A percentile compares a stretch with the other conserved stretches of the same genome.
phyloP scores from a whole-genome alignment of 768 basidiomycete genomes.

The Cystobasidium tubakii region DNA sequence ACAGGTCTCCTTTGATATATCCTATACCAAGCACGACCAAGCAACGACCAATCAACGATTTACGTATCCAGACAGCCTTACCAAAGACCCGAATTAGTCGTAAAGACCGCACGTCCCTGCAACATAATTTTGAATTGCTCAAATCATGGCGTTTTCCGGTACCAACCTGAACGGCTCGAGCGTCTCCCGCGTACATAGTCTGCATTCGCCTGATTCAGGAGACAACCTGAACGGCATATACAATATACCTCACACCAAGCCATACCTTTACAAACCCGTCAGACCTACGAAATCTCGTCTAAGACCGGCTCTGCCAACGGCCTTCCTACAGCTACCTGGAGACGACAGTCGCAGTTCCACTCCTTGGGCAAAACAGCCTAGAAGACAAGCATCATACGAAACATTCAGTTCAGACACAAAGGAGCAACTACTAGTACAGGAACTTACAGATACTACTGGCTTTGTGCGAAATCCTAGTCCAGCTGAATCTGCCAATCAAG shows the following conservation, averaged over 20 bases:
- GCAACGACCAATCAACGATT: background rate
- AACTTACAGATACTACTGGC: background rate
- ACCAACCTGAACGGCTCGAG: background rate
- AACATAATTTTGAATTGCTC: background rate
- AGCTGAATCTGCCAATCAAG: background rate
- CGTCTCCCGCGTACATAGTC: background rate
- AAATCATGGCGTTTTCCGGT: background rate
- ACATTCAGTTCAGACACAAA: background rate
- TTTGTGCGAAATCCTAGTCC: background rate
- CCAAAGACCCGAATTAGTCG: background rate
- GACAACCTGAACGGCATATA: background rate
- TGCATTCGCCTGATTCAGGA: background rate
- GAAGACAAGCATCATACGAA: background rate
- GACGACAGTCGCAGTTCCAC: background rate
- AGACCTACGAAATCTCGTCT: background rate
- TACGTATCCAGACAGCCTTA: background rate
- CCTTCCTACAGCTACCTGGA: conserved; percentile 24
- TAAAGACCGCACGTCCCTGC: background rate
- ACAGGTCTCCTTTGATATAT: too few relatives aligned
- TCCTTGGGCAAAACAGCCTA: background rate
- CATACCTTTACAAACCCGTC: conserved; percentile 2
- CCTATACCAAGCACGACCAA: background rate
- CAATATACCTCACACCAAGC: background rate
- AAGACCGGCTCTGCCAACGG: conserved; percentile 26
- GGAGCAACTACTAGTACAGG: background rate